Percentiles rank a stretch among this genome's conserved stretches.
phyloP scores from a whole-genome alignment of 2,329 filamentous ascomycete genomes.

The Colletotrichum sp. region DNA sequence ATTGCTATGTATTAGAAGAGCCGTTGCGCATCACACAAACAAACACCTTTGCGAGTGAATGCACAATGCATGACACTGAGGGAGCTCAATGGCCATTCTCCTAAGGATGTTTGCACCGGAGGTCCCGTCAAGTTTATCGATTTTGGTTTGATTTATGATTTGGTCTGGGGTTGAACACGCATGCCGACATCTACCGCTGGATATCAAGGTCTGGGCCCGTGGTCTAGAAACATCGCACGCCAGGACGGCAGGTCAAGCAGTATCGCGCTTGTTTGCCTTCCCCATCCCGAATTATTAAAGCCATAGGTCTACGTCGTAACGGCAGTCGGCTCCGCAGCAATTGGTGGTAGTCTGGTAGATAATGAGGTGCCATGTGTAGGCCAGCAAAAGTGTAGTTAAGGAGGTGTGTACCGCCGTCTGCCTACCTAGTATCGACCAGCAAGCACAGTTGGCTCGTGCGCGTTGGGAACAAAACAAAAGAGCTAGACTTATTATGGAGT shows the following conservation, averaged over 20 bases:
- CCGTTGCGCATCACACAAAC: background rate
- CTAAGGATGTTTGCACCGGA: background rate
- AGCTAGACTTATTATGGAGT: background rate
- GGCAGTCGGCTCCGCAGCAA: background rate
- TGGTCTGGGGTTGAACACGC: background rate
- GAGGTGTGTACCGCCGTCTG: background rate
- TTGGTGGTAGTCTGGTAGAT: background rate
- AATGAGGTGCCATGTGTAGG: background rate
- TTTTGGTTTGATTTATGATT: background rate
- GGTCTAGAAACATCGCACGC: background rate
- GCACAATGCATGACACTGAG: background rate
- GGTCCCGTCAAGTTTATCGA: background rate
- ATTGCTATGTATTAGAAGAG: background rate
- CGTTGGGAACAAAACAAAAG: background rate
- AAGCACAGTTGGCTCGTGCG: background rate
- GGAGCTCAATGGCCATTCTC: background rate
- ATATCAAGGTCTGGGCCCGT: background rate
- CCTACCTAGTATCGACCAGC: too few relatives aligned
- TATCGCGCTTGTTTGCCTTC: background rate
- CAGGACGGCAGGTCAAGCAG: background rate
- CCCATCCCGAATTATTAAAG: background rate
- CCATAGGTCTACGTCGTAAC: background rate
- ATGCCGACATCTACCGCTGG: background rate
- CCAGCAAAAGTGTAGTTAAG: background rate
- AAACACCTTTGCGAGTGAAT: background rate